Conservation (phyloP, 768 basidiomycete genomes). For the Sarcomyxa edulis region DNA sequence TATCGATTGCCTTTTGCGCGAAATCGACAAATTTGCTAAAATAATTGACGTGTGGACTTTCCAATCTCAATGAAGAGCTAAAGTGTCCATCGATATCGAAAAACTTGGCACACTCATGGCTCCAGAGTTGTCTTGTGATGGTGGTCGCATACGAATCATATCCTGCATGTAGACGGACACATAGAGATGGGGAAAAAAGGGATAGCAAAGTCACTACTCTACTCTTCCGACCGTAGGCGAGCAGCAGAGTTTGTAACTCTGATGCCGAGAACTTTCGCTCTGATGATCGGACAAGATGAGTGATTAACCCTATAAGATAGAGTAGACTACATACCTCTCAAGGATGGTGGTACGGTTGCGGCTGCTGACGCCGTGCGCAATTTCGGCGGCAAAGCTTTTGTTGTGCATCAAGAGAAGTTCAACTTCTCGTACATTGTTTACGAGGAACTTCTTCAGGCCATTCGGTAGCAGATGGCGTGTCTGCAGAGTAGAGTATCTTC, state of each 20-base stretch:
- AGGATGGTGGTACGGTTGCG: constrained; percentile 90
- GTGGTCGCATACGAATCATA: constrained; percentile 45
- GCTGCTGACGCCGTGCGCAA: constrained; percentile 94
- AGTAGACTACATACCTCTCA: constrained; percentile 57
- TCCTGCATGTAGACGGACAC: constrained; percentile 52
- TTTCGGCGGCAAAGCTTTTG: constrained; percentile 92
- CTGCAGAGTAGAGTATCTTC: constrained; percentile 25
- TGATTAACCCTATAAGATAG: constrained; percentile 1
- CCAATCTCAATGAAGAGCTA: constrained; percentile 30
- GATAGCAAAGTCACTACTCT: constrained; percentile 36
- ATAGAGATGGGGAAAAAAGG: constrained; percentile 35
- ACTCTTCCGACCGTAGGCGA: constrained; percentile 93
- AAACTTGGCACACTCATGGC: no score
- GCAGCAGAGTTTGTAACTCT: constrained; percentile 94
- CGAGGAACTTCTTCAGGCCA: constrained; percentile 93
- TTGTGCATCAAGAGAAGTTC: constrained; percentile 98
- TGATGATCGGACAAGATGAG: constrained; percentile 19
- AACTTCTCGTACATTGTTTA: constrained; percentile 90
- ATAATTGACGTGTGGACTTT: constrained; percentile 45
- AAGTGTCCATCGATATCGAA: constrained; percentile 34
- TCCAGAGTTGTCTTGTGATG: constrained; percentile 2
- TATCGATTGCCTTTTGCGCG: constrained; percentile 40
- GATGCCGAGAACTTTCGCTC: constrained; percentile 81
- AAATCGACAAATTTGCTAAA: constrained; percentile 46
- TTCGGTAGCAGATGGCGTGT: constrained; percentile 95